These are phyloP conservation scores for Tillandsia fasciculata DNA, from an alignment of 176 grass and related monocot species.

Conservation along the genomic window DNA sequence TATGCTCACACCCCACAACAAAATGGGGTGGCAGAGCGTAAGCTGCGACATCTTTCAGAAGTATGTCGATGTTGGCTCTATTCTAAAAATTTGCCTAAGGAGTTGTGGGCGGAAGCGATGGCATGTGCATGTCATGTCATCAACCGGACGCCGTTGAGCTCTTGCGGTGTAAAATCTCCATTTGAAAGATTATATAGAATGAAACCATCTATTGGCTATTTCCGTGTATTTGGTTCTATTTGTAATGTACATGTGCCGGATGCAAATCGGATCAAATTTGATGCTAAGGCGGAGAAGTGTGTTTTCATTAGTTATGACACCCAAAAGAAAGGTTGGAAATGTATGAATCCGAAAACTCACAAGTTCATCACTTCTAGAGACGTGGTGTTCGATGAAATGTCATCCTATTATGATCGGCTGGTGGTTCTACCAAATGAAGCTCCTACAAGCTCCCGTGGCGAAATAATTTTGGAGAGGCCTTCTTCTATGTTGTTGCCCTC, in stretches of 20 bases:
- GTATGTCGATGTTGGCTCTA: background rate
- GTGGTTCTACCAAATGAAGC: background rate
- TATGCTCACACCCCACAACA: background rate
- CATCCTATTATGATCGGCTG: background rate
- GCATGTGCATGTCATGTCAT: background rate
- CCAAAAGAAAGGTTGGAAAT: background rate
- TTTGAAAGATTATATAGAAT: background rate
- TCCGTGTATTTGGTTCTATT: background rate
- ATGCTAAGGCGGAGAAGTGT: background rate
- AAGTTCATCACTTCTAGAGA: background rate
- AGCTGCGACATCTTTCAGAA: background rate
- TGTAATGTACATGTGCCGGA: background rate
- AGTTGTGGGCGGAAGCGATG: background rate
- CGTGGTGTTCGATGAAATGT: background rate
- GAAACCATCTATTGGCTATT: background rate
- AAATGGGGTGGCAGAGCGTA: background rate
- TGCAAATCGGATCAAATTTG: background rate
- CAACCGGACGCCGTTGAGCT: background rate
- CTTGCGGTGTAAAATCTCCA: background rate
- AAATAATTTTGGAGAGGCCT: background rate
- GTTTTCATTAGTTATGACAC: background rate
- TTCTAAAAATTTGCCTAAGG: background rate
- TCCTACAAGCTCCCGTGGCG: background rate
- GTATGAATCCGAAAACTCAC: background rate
- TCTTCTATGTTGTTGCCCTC: background rate